Conservation (phyloP, 306 rosid species). For the Lagenaria siceraria region DNA sequence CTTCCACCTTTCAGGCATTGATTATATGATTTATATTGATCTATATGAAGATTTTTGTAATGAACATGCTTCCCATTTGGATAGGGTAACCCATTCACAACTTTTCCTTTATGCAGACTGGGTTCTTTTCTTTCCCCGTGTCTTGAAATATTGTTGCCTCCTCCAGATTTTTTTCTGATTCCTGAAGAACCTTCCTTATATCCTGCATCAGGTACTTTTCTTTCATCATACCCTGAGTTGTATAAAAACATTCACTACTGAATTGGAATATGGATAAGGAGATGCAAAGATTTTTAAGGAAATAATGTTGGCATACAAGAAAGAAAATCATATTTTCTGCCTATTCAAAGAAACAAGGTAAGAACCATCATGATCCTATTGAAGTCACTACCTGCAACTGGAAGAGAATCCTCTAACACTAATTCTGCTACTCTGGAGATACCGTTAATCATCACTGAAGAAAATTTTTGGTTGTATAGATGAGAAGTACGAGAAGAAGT, state of each 20-base stretch:
- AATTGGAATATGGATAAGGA: constrained; percentile 8
- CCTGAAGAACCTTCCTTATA: constrained; percentile 24
- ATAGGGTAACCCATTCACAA: constrained; percentile 26
- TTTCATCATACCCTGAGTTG: constrained; percentile 43
- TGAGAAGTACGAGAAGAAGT: constrained; percentile 26
- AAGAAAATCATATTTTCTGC: constrained; percentile 2
- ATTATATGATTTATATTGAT: constrained; percentile 45
- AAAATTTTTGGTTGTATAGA: constrained; percentile 16
- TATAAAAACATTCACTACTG: constrained; percentile 13
- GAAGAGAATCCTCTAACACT: constrained; percentile 21
- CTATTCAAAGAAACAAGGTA: background rate
- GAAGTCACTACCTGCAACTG: constrained; percentile 35
- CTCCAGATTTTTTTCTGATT: constrained; percentile 24
- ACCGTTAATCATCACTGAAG: constrained; percentile 25
- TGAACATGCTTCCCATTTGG: constrained; percentile 25
- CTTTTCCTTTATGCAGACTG: constrained; percentile 12
- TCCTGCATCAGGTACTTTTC: constrained; percentile 22
- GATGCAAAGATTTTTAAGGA: constrained; percentile 9
- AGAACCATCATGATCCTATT: constrained; percentile 11
- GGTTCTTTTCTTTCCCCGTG: constrained; percentile 25
- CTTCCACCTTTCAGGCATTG: constrained; percentile 56
- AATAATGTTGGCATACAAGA: background rate
- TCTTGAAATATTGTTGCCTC: constrained; percentile 28
- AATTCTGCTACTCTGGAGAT: constrained; percentile 20
- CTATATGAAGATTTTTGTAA: constrained; percentile 27